Conservation (phyloP, 495 filamentous ascomycete species). For the Annulohypoxylon stygium region DNA sequence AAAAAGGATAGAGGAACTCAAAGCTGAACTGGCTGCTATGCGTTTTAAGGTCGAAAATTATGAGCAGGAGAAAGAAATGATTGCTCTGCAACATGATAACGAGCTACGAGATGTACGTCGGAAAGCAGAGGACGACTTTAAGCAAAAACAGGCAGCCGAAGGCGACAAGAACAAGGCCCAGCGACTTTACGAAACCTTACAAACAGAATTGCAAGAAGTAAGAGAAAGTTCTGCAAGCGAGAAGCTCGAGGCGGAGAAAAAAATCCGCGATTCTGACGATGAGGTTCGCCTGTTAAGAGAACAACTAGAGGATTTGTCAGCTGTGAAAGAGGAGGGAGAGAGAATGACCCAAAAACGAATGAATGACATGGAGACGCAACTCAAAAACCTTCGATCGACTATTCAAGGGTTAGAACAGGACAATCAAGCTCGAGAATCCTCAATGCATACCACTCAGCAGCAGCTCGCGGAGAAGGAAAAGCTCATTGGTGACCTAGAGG, state of each 20-base stretch:
- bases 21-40: slow-evolving; percentile 67
- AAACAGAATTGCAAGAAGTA: slow-evolving; percentile 76
- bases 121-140: slow-evolving; percentile 85
- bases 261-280: slow-evolving; percentile 76
- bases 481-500: slow-evolving; percentile 79
- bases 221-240: slow-evolving; percentile 76
- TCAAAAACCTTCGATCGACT: slow-evolving; percentile 73
- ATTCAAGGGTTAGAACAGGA: slow-evolving; percentile 81
- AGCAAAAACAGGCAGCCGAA: slow-evolving; percentile 81
- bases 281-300: slow-evolving; percentile 79
- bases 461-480: slow-evolving; percentile 75
- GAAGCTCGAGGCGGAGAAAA: slow-evolving; percentile 77
- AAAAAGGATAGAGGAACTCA: slow-evolving; percentile 65
- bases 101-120: slow-evolving; percentile 81
- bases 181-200: slow-evolving; percentile 77
- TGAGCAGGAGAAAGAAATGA: slow-evolving; percentile 88
- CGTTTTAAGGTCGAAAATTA: slow-evolving; percentile 71
- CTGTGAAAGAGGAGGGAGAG: slow-evolving; percentile 76
- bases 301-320: slow-evolving; percentile 79
- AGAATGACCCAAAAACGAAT: slow-evolving; percentile 76
- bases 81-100: slow-evolving; percentile 80
- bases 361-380: slow-evolving; percentile 77
- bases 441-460: slow-evolving; percentile 74
- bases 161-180: slow-evolving; percentile 73
- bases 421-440: slow-evolving; percentile 70